Percentiles rank a stretch among this genome's conserved stretches.
These are phyloP conservation scores for Thinopyrum obtusiflorum DNA, from an alignment of 202 grass and related monocot genomes.

Conservation along the genomic window DNA sequence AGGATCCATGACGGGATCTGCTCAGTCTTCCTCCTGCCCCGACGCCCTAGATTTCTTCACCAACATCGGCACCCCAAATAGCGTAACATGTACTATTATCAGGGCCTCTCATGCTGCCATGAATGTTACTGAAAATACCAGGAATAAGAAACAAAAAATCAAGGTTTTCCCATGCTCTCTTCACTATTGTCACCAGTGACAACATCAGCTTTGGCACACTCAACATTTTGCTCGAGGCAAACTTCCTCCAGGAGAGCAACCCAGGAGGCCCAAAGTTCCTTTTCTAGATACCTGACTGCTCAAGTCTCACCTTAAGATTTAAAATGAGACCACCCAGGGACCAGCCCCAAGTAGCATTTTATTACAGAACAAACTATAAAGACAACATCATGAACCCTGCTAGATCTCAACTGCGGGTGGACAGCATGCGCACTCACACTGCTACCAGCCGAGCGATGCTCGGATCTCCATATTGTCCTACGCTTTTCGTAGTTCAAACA, in stretches of 20 bases:
- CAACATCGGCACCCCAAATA: background rate
- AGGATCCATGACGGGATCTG: background rate
- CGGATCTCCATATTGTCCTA: background rate
- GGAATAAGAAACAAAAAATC: background rate
- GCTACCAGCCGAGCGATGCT: background rate
- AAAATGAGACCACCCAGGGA: conserved; percentile 8
- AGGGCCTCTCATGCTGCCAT: background rate
- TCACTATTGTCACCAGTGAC: background rate
- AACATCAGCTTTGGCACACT: background rate
- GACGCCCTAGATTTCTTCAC: background rate
- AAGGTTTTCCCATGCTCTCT: background rate
- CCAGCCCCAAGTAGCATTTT: background rate
- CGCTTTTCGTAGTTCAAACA: background rate
- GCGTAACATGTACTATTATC: background rate
- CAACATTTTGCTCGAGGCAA: conserved; percentile 4
- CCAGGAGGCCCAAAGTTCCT: background rate
- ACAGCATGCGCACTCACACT: background rate
- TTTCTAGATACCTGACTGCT: background rate
- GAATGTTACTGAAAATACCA: background rate
- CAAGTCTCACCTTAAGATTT: background rate
- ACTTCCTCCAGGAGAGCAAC: background rate
- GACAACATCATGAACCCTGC: background rate
- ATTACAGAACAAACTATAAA: background rate
- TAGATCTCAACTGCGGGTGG: background rate
- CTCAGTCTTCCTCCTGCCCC: background rate